A percentile compares a stretch with the other conserved stretches of the same genome.
These are phyloP conservation scores for Aspergillus flavus DNA, from an alignment of 2,329 filamentous ascomycete species.

Conservation along the genomic window DNA sequence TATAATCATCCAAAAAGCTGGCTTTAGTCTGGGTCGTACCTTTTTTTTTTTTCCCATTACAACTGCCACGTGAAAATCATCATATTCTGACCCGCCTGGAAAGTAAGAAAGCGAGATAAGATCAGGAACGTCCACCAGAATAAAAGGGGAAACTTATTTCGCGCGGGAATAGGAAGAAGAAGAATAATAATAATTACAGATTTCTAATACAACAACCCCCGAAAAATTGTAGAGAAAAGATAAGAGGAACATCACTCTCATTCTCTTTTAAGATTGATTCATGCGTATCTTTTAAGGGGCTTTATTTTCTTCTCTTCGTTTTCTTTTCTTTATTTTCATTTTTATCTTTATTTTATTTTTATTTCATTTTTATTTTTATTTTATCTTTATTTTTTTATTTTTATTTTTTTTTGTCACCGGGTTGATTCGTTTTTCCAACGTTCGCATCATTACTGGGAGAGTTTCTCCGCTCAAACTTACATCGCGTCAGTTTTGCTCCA, in stretches of 20 bases:
- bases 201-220: background rate
- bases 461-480: background rate
- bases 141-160: background rate
- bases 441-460: background rate
- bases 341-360: no score
- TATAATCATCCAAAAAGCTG: no score
- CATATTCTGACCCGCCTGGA: constrained; percentile 6
- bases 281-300: background rate
- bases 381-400: background rate
- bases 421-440: background rate
- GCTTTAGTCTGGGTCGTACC: background rate
- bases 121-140: constrained; percentile 15
- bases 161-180: no score
- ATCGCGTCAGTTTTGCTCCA: constrained; percentile 9
- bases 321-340: no score
- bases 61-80: constrained; percentile 19
- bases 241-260: background rate
- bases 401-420: background rate
- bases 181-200: background rate
- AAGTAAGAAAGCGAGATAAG: constrained; percentile 20
- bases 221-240: background rate
- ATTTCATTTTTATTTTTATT: background rate
- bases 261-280: background rate
- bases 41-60: background rate
- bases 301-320: background rate